phyloP scores from a whole-genome alignment of 495 filamentous ascomycete genomes.

The Pseudoneurospora amorphoporcata region DNA sequence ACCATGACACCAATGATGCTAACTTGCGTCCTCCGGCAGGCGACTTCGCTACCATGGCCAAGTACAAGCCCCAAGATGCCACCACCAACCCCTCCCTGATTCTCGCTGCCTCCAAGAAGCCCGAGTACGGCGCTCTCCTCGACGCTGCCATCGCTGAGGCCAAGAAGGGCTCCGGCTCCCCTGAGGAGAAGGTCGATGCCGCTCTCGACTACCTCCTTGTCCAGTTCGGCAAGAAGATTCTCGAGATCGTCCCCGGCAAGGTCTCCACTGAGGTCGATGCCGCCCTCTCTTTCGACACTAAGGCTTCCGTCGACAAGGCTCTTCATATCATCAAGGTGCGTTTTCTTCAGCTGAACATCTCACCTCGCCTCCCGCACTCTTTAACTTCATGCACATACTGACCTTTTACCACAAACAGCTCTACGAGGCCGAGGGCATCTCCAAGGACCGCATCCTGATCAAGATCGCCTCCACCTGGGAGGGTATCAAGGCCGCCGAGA shows the following conservation, averaged over 20 bases:
- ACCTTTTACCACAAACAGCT: slow-evolving; percentile 43
- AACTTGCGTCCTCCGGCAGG: neutral
- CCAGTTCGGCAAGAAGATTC: slow-evolving; percentile 95
- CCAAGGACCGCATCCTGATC: slow-evolving; percentile 89
- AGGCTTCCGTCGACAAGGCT: slow-evolving; percentile 90
- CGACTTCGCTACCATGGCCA: slow-evolving; percentile 65
- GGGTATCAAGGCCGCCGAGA: slow-evolving; percentile 94
- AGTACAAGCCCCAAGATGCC: slow-evolving; percentile 99
- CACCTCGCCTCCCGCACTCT: neutral
- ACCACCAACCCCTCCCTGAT: slow-evolving; percentile 99
- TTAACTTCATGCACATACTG: neutral
- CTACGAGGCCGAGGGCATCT: slow-evolving; percentile 83
- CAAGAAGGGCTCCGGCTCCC: slow-evolving; percentile 55
- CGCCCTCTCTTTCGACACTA: slow-evolving; percentile 87
- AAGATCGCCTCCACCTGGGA: slow-evolving; percentile 87
- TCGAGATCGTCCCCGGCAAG: slow-evolving; percentile 93
- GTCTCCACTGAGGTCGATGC: slow-evolving; percentile 99
- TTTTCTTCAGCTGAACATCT: neutral
- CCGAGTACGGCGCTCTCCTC: slow-evolving; percentile 88
- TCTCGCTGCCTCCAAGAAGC: slow-evolving; percentile 94
- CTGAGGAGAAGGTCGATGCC: slow-evolving; percentile 71
- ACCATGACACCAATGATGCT: neutral
- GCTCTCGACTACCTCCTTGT: slow-evolving; percentile 89
- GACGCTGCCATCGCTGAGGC: slow-evolving; percentile 78
- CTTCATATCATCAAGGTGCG: slow-evolving; percentile 91